Conservation (phyloP, 352 stramenopile species). For the Globisporangium paddicum region DNA sequence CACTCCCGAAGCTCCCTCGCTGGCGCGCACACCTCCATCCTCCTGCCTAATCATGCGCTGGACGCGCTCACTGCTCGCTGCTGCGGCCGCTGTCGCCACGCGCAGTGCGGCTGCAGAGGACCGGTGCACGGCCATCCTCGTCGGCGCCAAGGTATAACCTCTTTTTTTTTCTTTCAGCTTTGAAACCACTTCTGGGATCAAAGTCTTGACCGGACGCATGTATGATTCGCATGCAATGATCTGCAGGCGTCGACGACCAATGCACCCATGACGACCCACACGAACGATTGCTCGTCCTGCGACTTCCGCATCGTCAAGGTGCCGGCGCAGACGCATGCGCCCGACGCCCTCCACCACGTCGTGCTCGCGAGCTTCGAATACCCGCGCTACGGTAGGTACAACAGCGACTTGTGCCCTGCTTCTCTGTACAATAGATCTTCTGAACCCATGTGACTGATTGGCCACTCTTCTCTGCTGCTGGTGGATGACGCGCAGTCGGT, state of each 20-base stretch:
- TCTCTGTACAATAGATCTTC: neutral
- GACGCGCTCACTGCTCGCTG: constrained; percentile 9
- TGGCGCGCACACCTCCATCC: neutral
- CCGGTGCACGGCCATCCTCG: constrained; percentile 75
- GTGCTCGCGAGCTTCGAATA: constrained; percentile 58
- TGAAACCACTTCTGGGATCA: neutral
- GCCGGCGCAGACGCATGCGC: constrained; percentile 42
- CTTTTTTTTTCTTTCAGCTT: neutral
- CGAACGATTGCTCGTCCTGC: constrained; percentile 78
- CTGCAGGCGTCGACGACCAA: constrained; percentile 50
- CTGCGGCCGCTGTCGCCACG: constrained; percentile 10
- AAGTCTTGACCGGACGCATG: neutral
- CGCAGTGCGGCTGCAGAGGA: constrained; percentile 31
- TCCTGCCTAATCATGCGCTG: neutral
- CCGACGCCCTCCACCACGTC: constrained; percentile 43
- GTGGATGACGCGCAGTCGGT: constrained; percentile 42
- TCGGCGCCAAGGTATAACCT: constrained; percentile 53
- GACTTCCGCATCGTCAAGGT: constrained; percentile 84
- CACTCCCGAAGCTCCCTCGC: constrained; percentile 2
- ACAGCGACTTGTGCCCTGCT: neutral
- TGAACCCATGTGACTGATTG: neutral
- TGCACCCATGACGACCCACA: constrained; percentile 78
- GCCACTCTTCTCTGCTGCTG: too few relatives aligned
- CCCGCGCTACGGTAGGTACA: constrained; percentile 72
- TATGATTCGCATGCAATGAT: neutral